Evolutionary conservation across 257 asterid species (phyloP).

Genomic region (Nicotiana undulata): DNA sequence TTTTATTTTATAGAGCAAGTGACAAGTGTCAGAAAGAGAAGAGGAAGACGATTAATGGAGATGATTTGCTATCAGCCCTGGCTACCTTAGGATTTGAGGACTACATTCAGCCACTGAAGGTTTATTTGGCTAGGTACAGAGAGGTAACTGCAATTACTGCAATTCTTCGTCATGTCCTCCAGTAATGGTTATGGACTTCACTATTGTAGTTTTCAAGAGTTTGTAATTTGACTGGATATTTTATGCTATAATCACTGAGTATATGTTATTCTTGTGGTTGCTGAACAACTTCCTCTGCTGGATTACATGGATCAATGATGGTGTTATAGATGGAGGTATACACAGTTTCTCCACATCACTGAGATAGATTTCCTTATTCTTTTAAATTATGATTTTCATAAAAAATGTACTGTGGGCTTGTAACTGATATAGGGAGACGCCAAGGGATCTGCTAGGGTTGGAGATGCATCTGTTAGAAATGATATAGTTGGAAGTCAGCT

Average conservation of each 20-base stretch:
- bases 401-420: conserved; percentile 9
- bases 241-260: not conserved
- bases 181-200: not conserved
- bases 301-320: conserved; percentile 15
- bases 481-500: conserved; percentile 36
- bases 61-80: conserved; percentile 59
- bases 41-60: conserved; percentile 63
- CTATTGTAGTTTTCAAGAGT: not conserved
- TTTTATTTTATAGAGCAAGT: conserved; percentile 37
- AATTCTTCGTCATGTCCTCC: not conserved
- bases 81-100: conserved; percentile 59
- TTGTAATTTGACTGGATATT: not conserved
- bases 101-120: conserved; percentile 46
- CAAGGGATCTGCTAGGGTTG: conserved; percentile 46
- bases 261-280: conserved; percentile 9
- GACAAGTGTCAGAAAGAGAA: conserved; percentile 60
- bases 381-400: not conserved
- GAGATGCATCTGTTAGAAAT: conserved; percentile 36
- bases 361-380: not conserved
- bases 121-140: conserved; percentile 49
- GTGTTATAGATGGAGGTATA: conserved; percentile 52
- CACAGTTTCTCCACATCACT: conserved; percentile 1
- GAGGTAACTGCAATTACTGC: conserved; percentile 30
- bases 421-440: conserved; percentile 41
- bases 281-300: conserved; percentile 7